Evolutionary conservation across 139 green algal genomes (phyloP).

Genomic region (Yamagishiella unicocca): DNA sequence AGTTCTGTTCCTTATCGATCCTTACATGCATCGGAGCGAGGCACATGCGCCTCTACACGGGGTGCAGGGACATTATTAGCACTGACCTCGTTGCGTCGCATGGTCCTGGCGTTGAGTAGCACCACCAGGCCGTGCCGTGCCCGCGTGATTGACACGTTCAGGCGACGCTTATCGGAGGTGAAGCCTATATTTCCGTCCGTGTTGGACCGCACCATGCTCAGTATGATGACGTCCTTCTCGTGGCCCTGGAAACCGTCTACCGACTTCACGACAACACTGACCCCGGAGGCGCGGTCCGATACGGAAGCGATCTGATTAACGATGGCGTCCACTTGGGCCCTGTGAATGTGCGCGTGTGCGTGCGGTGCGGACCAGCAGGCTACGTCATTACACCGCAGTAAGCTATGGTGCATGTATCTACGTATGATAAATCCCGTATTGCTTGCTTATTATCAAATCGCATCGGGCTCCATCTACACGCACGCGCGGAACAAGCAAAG

Average conservation of each 20-base stretch:
- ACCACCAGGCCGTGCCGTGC: conserved; percentile 79
- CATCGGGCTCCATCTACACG: too few species aligned
- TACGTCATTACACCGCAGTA: too few species aligned
- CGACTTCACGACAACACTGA: background rate
- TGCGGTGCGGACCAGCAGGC: background rate
- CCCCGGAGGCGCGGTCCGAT: background rate
- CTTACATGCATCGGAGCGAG: too few species aligned
- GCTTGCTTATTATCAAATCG: too few species aligned
- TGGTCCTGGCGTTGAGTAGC: conserved; percentile 40
- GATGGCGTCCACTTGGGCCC: conserved; percentile 22
- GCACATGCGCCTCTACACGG: too few species aligned
- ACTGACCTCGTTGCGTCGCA: background rate
- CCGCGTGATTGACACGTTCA: conserved; percentile 92
- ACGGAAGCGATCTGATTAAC: background rate
- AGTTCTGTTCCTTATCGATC: too few species aligned
- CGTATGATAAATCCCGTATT: too few species aligned
- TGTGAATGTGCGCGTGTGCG: background rate
- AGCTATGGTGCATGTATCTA: too few species aligned
- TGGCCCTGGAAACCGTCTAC: conserved; percentile 38
- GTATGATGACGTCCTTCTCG: conserved; percentile 26
- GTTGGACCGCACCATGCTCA: conserved; percentile 60
- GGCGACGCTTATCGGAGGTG: conserved; percentile 79
- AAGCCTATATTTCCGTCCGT: conserved; percentile 77
- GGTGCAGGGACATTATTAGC: background rate
- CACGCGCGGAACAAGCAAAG: too few species aligned